These are phyloP conservation scores for Alternaria triticina DNA, from an alignment of 2,329 filamentous ascomycete species.

Conservation along the genomic window DNA sequence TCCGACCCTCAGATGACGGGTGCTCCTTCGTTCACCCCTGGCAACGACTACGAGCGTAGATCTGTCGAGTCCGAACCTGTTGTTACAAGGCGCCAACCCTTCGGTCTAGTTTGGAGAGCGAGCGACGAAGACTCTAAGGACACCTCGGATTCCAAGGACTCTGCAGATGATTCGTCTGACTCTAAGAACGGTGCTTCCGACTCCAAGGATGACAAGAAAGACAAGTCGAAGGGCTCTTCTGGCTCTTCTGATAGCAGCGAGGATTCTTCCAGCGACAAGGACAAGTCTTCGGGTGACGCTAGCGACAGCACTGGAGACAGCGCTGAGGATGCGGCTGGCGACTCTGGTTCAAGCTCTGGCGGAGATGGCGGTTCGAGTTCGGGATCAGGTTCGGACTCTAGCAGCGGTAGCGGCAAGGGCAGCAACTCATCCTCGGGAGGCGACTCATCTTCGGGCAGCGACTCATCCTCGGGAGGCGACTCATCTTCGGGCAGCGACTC, in stretches of 20 bases:
- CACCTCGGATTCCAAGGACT: neutral
- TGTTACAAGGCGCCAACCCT: neutral
- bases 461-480: neutral
- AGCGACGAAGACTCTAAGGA: neutral
- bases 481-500: neutral
- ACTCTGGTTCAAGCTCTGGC: neutral
- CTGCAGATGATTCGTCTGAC: neutral
- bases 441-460: neutral
- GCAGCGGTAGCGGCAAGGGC: neutral
- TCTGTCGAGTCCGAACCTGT: conserved; percentile 19
- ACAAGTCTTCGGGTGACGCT: neutral
- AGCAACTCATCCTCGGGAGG: neutral
- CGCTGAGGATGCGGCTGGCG: neutral
- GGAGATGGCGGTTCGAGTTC: neutral
- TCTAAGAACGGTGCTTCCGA: neutral
- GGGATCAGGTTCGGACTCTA: neutral
- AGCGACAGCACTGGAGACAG: neutral
- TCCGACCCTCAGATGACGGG: conserved; percentile 6
- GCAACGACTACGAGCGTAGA: conserved; percentile 1
- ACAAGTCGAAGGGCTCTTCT: neutral
- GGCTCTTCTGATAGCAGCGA: neutral
- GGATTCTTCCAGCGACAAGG: neutral
- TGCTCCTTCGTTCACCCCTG: conserved; percentile 10
- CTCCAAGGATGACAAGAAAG: neutral
- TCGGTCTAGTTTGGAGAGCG: neutral